These are phyloP conservation scores for Pythium brassicae DNA, from an alignment of 352 stramenopile species.

Conservation along the genomic window DNA sequence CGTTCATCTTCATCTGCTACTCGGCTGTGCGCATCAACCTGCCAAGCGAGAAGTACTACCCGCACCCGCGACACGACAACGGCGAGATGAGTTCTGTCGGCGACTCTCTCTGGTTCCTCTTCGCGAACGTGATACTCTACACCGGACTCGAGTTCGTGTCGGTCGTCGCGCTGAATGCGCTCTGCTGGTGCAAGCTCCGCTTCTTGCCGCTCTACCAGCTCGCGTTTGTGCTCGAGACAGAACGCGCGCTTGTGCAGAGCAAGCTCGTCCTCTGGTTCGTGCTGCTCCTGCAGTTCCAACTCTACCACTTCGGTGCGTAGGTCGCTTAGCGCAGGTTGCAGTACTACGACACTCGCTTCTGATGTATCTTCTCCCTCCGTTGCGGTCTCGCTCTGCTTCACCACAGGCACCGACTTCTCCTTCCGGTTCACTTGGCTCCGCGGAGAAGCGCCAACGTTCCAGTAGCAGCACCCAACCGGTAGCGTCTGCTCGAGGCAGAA, in stretches of 20 bases:
- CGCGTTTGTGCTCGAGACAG: conserved; percentile 32
- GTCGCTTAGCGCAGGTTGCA: not conserved
- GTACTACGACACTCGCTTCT: too few relatives aligned
- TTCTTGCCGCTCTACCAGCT: conserved; percentile 26
- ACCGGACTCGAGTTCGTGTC: conserved; percentile 31
- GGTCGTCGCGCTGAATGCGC: conserved; percentile 20
- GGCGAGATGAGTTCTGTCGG: too few relatives aligned
- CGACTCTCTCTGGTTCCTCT: too few relatives aligned
- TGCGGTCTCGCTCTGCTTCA: too few relatives aligned
- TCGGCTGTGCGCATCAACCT: conserved; percentile 5
- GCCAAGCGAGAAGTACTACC: conserved; percentile 13
- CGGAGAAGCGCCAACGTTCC: too few relatives aligned
- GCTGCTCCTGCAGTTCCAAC: conserved; percentile 22
- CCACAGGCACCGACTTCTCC: too few relatives aligned
- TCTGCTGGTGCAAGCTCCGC: conserved; percentile 18
- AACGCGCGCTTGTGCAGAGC: conserved; percentile 23
- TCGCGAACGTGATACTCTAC: conserved; percentile 28
- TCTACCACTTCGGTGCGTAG: conserved; percentile 28
- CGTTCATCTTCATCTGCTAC: conserved; percentile 12
- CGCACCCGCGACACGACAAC: not conserved
- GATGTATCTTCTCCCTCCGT: not conserved
- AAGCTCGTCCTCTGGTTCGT: conserved; percentile 43
- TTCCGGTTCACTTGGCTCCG: too few relatives aligned
- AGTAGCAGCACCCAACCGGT: too few relatives aligned
- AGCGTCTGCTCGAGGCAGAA: too few relatives aligned